Evolutionary conservation across 192 early-diverging fungal genomes (phyloP).

Genomic region (Dispira simplex): DNA sequence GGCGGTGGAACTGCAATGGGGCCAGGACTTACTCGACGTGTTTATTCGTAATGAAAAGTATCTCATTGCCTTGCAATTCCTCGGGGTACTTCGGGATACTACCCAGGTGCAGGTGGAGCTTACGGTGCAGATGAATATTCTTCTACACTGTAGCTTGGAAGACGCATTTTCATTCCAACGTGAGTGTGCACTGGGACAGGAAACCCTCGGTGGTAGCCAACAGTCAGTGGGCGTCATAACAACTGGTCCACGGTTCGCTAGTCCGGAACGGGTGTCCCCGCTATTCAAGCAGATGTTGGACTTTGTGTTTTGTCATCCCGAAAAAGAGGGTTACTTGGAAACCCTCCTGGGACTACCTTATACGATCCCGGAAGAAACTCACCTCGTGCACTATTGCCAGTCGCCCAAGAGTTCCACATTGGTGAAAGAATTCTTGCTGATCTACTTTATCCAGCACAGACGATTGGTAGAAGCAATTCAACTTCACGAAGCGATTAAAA

Average conservation of each 20-base stretch:
- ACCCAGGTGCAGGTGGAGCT: conserved; percentile 14
- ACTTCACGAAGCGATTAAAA: neutral
- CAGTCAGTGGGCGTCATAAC: too few relatives aligned
- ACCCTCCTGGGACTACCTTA: conserved; percentile 1
- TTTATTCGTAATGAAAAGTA: conserved; percentile 15
- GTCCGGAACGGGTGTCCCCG: neutral
- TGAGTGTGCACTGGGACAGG: too few relatives aligned
- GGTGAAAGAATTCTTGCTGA: neutral
- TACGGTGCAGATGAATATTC: conserved; percentile 20
- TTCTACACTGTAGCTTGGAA: conserved; percentile 21
- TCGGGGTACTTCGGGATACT: conserved; percentile 17
- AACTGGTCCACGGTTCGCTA: too few relatives aligned
- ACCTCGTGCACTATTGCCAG: neutral
- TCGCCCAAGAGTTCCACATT: neutral
- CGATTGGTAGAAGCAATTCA: neutral
- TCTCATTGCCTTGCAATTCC: conserved; percentile 15
- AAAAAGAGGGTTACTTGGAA: neutral
- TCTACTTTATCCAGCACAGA: neutral
- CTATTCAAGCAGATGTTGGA: conserved; percentile 24
- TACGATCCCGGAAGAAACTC: neutral
- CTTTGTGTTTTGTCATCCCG: conserved; percentile 15
- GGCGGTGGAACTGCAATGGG: conserved; percentile 25
- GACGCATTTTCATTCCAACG: conserved; percentile 28
- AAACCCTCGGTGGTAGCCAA: too few relatives aligned
- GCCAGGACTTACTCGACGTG: conserved; percentile 19